Conservation (phyloP, 2,329 filamentous ascomycete species). For the Westerdykella sp. region DNA sequence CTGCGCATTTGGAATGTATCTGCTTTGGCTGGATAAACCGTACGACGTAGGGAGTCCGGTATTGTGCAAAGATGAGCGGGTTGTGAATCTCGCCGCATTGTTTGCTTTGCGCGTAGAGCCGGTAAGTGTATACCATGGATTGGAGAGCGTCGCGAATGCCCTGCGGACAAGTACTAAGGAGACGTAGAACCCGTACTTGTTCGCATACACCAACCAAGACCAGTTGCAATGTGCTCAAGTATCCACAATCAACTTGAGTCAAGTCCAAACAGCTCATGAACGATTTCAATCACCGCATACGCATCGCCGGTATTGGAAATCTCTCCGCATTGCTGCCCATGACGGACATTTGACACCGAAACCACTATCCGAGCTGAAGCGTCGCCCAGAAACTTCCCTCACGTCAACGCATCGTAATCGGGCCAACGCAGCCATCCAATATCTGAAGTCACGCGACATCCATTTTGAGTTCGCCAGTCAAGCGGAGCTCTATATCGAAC, state of each 20-base stretch:
- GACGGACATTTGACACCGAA: not conserved
- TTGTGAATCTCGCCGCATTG: slow-evolving; percentile 10
- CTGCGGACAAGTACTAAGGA: not conserved
- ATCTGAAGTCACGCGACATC: slow-evolving; percentile 1
- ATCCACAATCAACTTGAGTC: not conserved
- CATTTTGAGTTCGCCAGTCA: slow-evolving; percentile 2
- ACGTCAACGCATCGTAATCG: slow-evolving; percentile 1
- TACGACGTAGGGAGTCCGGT: slow-evolving; percentile 16
- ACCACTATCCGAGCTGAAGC: not conserved
- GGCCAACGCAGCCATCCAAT: slow-evolving; percentile 4
- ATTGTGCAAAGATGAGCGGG: slow-evolving; percentile 7
- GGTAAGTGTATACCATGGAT: slow-evolving; percentile 3
- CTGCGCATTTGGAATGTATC: slow-evolving; percentile 31
- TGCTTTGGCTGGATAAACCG: slow-evolving; percentile 34
- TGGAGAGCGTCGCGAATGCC: not conserved
- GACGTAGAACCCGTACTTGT: not conserved
- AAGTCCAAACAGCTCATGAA: not conserved
- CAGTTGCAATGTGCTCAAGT: not conserved
- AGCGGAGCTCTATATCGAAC: not conserved
- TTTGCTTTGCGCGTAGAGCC: slow-evolving; percentile 4
- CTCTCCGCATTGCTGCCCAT: not conserved
- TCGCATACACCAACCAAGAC: not conserved
- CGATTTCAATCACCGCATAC: not conserved
- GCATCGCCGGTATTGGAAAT: not conserved
- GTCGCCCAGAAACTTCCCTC: not conserved